A percentile compares a stretch with the other conserved stretches of the same genome.
These are phyloP conservation scores for Austroboletus festivus DNA, from an alignment of 768 basidiomycete species.

Conservation along the genomic window DNA sequence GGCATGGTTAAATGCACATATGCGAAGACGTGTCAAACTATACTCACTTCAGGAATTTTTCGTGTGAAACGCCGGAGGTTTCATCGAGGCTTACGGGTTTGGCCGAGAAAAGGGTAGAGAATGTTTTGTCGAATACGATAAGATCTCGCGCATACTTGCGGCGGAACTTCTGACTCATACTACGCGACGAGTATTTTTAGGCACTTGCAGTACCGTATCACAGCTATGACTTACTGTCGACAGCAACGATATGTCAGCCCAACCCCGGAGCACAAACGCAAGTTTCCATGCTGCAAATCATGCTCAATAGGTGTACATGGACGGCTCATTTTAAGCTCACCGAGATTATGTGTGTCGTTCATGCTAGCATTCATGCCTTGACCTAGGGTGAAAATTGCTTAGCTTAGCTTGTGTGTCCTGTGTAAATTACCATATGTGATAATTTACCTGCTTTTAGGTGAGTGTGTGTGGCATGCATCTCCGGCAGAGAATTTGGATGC, in stretches of 20 bases:
- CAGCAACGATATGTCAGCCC: constrained; percentile 43
- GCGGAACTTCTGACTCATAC: constrained; percentile 56
- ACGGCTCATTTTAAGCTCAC: constrained; percentile 19
- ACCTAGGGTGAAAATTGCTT: constrained; percentile 26
- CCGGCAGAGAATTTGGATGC: constrained; percentile 66
- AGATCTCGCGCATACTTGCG: constrained; percentile 53
- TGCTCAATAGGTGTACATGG: background rate
- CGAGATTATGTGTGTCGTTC: constrained; percentile 52
- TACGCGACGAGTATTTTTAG: constrained; percentile 13
- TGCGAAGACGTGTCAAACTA: background rate
- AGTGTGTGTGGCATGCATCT: constrained; percentile 71
- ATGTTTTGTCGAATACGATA: constrained; percentile 51
- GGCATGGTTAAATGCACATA: background rate
- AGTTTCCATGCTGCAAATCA: constrained; percentile 47
- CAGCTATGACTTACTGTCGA: constrained; percentile 38
- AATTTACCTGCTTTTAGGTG: constrained; percentile 56
- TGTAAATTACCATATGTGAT: background rate
- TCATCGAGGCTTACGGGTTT: constrained; percentile 42
- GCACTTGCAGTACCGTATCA: background rate
- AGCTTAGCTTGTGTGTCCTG: background rate
- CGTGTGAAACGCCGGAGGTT: constrained; percentile 37
- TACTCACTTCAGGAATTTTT: constrained; percentile 44
- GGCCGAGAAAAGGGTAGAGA: constrained; percentile 50
- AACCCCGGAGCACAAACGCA: constrained; percentile 45
- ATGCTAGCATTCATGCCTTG: constrained; percentile 56